Percentiles rank a stretch among this genome's conserved stretches.
These are phyloP conservation scores for Meira nashicola DNA, from an alignment of 1,284 basidiomycete genomes.

Conservation along the genomic window DNA sequence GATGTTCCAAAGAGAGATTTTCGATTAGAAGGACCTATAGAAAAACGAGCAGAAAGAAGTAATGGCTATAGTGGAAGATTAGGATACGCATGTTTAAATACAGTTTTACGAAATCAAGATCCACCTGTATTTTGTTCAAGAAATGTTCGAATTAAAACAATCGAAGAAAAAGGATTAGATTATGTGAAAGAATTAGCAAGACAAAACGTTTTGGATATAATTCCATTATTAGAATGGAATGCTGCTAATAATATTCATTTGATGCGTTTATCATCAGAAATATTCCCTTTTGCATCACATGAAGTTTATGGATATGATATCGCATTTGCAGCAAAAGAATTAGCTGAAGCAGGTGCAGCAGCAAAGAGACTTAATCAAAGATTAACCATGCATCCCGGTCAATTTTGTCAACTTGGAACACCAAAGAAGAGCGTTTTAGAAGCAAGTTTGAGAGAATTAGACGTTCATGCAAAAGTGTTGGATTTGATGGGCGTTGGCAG, in stretches of 20 bases:
- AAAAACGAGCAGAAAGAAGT: slow-evolving; percentile 20
- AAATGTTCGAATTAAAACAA: slow-evolving; percentile 70
- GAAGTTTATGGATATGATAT: slow-evolving; percentile 72
- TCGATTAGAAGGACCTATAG: slow-evolving; percentile 28
- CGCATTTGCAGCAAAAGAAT: slow-evolving; percentile 62
- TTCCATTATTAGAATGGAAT: slow-evolving; percentile 64
- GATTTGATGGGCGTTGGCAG: slow-evolving; percentile 71
- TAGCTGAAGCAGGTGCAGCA: slow-evolving; percentile 64
- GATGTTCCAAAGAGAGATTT: slow-evolving; percentile 51
- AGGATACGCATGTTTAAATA: slow-evolving; percentile 79
- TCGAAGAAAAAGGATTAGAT: slow-evolving; percentile 74
- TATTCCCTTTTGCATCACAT: slow-evolving; percentile 88
- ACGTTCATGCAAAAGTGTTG: slow-evolving; percentile 80
- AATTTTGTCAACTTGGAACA: slow-evolving; percentile 75
- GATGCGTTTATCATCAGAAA: slow-evolving; percentile 58
- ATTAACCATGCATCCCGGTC: slow-evolving; percentile 77
- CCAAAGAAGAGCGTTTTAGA: slow-evolving; percentile 69
- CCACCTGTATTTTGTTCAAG: slow-evolving; percentile 71
- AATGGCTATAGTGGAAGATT: slow-evolving; percentile 26
- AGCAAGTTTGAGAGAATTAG: slow-evolving; percentile 70
- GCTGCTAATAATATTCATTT: slow-evolving; percentile 43
- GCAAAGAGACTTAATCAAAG: slow-evolving; percentile 73
- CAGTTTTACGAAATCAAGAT: slow-evolving; percentile 67
- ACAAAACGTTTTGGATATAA: slow-evolving; percentile 63
- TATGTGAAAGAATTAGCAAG: slow-evolving; percentile 72